Evolutionary conservation across 2,329 filamentous ascomycete genomes (phyloP).

Genomic region (Pseudogymnoascus sp.): DNA sequence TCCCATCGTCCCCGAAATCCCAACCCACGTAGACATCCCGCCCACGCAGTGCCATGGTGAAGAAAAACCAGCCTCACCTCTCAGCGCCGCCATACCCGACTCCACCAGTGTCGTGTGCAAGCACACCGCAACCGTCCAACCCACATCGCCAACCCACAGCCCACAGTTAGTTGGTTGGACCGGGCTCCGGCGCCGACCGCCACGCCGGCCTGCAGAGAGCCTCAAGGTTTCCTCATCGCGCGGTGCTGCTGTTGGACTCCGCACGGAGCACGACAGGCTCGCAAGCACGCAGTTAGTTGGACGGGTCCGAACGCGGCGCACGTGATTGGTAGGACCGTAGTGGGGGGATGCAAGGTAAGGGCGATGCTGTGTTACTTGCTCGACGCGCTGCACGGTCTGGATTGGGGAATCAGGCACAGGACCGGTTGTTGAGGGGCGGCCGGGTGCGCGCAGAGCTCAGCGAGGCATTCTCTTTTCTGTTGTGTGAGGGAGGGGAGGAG

Average conservation of each 20-base stretch:
- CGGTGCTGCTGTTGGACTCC: background rate
- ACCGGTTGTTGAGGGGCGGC: background rate
- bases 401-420: constrained; percentile 1
- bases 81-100: too few relatives aligned
- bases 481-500: background rate
- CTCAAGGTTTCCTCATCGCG: background rate
- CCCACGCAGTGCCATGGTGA: too few relatives aligned
- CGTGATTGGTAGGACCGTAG: background rate
- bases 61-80: too few relatives aligned
- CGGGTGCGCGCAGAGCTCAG: background rate
- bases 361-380: background rate
- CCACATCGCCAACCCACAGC: too few relatives aligned
- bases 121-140: too few relatives aligned
- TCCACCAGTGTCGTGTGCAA: too few relatives aligned
- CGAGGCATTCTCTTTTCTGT: background rate
- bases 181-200: background rate
- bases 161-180: background rate
- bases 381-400: background rate
- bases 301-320: background rate
- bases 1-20: too few relatives aligned
- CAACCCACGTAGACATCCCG: too few relatives aligned
- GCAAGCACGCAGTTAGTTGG: background rate
- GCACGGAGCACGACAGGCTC: background rate
- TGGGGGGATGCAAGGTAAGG: background rate
- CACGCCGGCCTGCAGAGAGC: background rate